Base-by-base conservation (phyloP, 176 grass and related monocot genomes). In the Zea luxurians region DNA sequence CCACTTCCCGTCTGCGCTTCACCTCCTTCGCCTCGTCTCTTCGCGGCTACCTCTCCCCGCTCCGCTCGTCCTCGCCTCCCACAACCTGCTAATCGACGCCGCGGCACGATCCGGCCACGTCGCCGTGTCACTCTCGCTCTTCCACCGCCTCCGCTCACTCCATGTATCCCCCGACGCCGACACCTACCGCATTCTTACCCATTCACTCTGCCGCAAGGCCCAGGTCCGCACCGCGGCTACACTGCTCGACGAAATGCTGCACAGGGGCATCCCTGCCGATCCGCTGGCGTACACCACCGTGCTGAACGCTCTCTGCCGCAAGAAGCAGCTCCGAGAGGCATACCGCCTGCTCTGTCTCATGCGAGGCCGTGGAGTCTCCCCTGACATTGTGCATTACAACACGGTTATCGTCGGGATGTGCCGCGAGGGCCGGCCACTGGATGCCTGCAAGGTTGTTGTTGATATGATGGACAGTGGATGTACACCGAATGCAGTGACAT, bases 211-310 rank as follows among this genome's bases (percentile, higher is more conserved):
- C 66, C 86, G 93, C 47, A 73, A 78, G 37, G 86, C 89, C 3
- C 91, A 97, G 84, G 89, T 93, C 27, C 44, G 71, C 38, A 89
- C 84, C 3, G 89, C 94, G 12, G 40, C 80, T 8, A 68, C 45
- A 10, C 74, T 97, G 82, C 89, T 97, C 61, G 86, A 89, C 13
- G 91, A 94, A 83, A 97, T 94, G 89, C 65, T 94, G 61, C 89
- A 97, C 69, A 85, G 88, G 20, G 94, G 94, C 35, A 89, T 90
- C 53, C 64, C 83, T 27, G 85, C 91, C 4, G 87, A 94, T 12
- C 78, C 80, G 1, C 77, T 94, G 47, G 83, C 89, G 0, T 93
- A 90, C 83, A 88, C 86, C 36, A 88, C 89, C 7, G 87, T 92
- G 13, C 78, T 92, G 17, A 93, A 93, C 43, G 82, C 89, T 27